Percentiles rank a stretch among this genome's conserved stretches.
These are phyloP conservation scores for Rhynchospora breviuscula DNA, from an alignment of 176 grass and related monocot genomes.

Conservation along the genomic window DNA sequence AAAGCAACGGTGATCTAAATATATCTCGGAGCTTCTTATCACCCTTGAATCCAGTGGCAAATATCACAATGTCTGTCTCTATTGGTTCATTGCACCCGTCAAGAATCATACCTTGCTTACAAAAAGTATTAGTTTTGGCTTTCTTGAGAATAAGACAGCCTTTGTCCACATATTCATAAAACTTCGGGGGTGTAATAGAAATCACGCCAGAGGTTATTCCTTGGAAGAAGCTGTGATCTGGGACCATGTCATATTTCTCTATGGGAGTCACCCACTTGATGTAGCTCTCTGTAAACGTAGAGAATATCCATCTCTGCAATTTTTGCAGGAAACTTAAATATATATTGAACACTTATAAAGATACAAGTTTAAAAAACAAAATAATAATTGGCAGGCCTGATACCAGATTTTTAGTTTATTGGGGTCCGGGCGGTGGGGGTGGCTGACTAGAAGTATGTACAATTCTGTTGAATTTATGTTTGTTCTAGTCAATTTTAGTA, in stretches of 20 bases:
- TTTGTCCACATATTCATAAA: constrained; percentile 35
- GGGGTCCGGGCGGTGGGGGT: no score
- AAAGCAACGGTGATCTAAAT: constrained; percentile 27
- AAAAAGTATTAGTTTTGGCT: constrained; percentile 27
- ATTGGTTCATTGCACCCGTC: constrained; percentile 10
- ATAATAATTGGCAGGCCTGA: not conserved
- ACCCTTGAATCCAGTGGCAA: constrained; percentile 46
- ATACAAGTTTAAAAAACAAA: not conserved
- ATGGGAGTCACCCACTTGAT: constrained; percentile 25
- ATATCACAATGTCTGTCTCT: constrained; percentile 30
- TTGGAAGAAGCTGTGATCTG: constrained; percentile 38
- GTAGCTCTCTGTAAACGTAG: constrained; percentile 28
- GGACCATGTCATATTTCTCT: constrained; percentile 41
- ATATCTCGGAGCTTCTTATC: constrained; percentile 42
- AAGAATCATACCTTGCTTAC: constrained; percentile 30
- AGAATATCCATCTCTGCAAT: constrained; percentile 35
- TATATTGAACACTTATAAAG: not conserved
- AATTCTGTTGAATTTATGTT: no score
- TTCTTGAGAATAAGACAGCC: constrained; percentile 38
- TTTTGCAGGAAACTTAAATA: not conserved
- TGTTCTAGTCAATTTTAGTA: not conserved
- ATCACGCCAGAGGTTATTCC: constrained; percentile 21
- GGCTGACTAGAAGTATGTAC: no score
- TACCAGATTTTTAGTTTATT: not conserved
- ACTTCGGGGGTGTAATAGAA: constrained; percentile 24